phyloP scores from a whole-genome alignment of 2,329 filamentous ascomycete genomes.

The Cercospora nicotianae region DNA sequence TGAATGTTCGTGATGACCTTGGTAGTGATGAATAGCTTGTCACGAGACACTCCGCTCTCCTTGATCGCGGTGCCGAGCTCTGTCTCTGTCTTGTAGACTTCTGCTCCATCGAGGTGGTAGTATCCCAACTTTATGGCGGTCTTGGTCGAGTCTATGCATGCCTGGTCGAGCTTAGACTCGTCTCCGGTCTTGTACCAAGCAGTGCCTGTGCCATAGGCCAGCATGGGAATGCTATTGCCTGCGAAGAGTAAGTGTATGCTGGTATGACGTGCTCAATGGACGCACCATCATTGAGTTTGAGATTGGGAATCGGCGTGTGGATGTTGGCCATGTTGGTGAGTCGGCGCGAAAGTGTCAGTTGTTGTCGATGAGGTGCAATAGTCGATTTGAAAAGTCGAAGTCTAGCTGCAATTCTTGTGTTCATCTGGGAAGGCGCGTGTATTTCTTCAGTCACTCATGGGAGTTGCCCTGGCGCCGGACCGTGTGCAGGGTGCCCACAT shows the following conservation, averaged over 20 bases:
- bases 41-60: conserved; percentile 44
- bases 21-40: conserved; percentile 55
- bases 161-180: conserved; percentile 56
- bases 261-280: neutral
- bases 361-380: neutral
- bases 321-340: conserved; percentile 33
- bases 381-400: neutral
- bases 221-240: conserved; percentile 66
- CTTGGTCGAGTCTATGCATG: conserved; percentile 57
- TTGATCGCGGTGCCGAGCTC: conserved; percentile 52
- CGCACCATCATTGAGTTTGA: conserved; percentile 66
- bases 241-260: neutral
- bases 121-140: conserved; percentile 69
- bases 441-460: neutral
- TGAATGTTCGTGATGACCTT: conserved; percentile 57
- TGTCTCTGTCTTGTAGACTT: conserved; percentile 57
- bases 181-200: conserved; percentile 60
- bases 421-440: neutral
- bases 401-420: neutral
- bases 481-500: neutral
- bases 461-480: neutral
- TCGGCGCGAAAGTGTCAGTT: neutral
- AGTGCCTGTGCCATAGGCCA: conserved; percentile 72
- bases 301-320: conserved; percentile 52
- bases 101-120: conserved; percentile 72